Evolutionary conservation across 208 protist genomes (phyloP).

Genomic region (Naegleria lovaniensis): DNA sequence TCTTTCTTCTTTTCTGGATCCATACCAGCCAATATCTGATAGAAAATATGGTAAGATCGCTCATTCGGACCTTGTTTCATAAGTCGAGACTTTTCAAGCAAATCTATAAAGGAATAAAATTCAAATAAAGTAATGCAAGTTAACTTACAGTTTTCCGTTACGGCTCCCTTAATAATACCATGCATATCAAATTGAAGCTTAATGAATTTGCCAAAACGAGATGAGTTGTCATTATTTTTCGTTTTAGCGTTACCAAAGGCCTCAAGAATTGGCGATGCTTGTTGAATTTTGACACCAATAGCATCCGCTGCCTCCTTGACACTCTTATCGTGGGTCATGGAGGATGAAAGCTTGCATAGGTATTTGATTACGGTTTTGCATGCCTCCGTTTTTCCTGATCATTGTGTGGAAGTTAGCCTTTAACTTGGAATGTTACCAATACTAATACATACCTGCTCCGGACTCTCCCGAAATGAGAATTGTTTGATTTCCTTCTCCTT

Average conservation of each 20-base stretch:
- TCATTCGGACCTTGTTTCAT: constrained; percentile 52
- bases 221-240: constrained; percentile 53
- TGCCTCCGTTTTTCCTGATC: constrained; percentile 36
- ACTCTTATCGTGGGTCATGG: constrained; percentile 14
- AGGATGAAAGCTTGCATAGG: constrained; percentile 33
- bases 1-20: constrained; percentile 15
- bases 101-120: constrained; percentile 18
- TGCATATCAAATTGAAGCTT: constrained; percentile 41
- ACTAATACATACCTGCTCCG: constrained; percentile 40
- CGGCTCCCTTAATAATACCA: constrained; percentile 46
- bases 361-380: constrained; percentile 43
- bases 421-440: too few species aligned
- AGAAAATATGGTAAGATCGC: constrained; percentile 73
- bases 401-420: too few species aligned
- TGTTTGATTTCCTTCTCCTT: constrained; percentile 37
- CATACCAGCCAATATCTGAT: constrained; percentile 59
- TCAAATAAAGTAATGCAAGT: not conserved
- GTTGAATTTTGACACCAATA: constrained; percentile 40
- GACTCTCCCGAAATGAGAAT: constrained; percentile 48
- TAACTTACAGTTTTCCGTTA: constrained; percentile 35
- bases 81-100: constrained; percentile 52
- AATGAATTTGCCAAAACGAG: constrained; percentile 50
- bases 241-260: constrained; percentile 64
- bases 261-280: constrained; percentile 56
- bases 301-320: not conserved